Evolutionary conservation across 495 filamentous ascomycete species (phyloP).

Genomic region (Peziza echinospora): DNA sequence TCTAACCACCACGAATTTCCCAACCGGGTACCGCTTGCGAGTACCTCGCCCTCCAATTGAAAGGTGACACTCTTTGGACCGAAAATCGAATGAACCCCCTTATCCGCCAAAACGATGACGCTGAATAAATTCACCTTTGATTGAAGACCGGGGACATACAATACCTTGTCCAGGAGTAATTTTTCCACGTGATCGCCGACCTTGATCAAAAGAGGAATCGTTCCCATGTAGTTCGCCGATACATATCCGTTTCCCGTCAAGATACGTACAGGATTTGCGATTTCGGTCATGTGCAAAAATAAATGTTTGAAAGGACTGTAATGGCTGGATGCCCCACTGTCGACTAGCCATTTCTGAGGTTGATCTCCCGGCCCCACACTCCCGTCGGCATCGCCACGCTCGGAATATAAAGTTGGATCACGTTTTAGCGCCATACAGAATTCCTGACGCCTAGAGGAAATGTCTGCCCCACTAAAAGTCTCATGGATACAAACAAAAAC

Average conservation of each 20-base stretch:
- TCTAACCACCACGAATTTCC: not conserved
- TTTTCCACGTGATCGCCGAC: not conserved
- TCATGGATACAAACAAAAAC: too few species aligned
- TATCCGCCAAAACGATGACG: not conserved
- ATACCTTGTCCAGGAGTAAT: not conserved
- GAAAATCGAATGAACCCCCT: not conserved
- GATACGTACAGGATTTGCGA: not conserved
- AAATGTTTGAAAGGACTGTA: not conserved
- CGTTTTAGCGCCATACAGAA: too few species aligned
- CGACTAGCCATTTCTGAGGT: not conserved
- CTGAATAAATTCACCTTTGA: not conserved
- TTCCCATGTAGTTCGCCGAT: not conserved
- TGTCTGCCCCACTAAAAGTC: too few species aligned
- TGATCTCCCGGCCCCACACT: not conserved
- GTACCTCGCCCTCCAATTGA: not conserved
- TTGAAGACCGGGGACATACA: not conserved
- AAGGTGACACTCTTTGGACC: not conserved
- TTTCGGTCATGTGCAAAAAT: too few species aligned
- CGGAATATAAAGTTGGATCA: too few species aligned
- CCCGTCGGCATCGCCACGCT: too few species aligned
- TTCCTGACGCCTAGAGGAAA: too few species aligned
- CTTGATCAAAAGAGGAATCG: not conserved
- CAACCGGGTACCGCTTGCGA: not conserved
- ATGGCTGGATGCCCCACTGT: not conserved
- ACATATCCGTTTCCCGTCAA: not conserved